These are phyloP conservation scores for Ascochyta fabae DNA, from an alignment of 2,329 filamentous ascomycete species.

Conservation along the genomic window DNA sequence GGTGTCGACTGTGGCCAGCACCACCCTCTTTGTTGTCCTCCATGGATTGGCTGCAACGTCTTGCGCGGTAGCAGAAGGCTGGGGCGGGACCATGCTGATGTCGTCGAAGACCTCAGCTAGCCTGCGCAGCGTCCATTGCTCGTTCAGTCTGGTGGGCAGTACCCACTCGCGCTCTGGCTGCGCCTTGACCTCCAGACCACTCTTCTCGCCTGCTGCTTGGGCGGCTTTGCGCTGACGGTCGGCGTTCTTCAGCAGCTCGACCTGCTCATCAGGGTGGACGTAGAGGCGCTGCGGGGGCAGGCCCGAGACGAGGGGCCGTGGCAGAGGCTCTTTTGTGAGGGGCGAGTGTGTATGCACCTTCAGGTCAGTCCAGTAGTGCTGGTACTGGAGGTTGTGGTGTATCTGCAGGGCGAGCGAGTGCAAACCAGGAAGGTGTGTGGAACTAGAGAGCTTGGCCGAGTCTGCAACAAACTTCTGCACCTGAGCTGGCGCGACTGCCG, in stretches of 20 bases:
- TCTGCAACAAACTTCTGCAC: conserved; percentile 41
- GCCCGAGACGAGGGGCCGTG: conserved; percentile 72
- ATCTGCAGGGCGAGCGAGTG: conserved; percentile 66
- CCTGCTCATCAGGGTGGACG: conserved; percentile 82
- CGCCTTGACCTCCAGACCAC: conserved; percentile 53
- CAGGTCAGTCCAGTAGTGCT: conserved; percentile 76
- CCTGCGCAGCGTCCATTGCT: conserved; percentile 72
- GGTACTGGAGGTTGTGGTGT: conserved; percentile 73
- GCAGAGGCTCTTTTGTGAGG: conserved; percentile 50
- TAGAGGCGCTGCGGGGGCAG: conserved; percentile 76
- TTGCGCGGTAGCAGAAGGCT: conserved; percentile 19
- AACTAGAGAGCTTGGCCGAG: conserved; percentile 14
- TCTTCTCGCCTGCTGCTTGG: conserved; percentile 40
- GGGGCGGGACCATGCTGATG: conserved; percentile 51
- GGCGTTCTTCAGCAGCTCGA: conserved; percentile 69
- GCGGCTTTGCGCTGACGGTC: conserved; percentile 54
- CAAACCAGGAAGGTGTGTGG: conserved; percentile 40
- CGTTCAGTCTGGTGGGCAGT: conserved; percentile 72
- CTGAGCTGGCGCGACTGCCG: conserved; percentile 37
- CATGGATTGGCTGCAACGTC: conserved; percentile 44
- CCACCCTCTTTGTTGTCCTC: conserved; percentile 66
- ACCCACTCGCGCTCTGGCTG: conserved; percentile 71
- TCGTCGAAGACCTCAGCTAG: conserved; percentile 75
- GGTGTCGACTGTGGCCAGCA: conserved; percentile 77
- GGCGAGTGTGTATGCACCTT: conserved; percentile 59